Evolutionary conservation across 371 early-diverging fungal genomes (phyloP).

Genomic region (Batrachochytrium dendrobatidis): DNA sequence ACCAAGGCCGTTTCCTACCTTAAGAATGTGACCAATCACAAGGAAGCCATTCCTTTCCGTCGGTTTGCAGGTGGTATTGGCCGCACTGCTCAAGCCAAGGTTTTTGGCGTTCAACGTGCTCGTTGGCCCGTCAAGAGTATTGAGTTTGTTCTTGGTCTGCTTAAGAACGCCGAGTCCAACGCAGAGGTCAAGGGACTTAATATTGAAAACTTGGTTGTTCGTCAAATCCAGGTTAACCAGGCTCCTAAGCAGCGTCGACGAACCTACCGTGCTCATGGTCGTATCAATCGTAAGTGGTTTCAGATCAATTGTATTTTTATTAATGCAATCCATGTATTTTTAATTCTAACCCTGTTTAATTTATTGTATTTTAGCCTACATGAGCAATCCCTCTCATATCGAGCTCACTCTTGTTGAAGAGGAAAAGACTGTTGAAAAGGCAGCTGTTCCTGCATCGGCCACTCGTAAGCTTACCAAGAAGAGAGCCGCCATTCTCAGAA

Average conservation of each 20-base stretch:
- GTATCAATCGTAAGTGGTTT: constrained; percentile 68
- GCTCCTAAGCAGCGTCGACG: constrained; percentile 98
- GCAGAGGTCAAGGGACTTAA: constrained; percentile 94
- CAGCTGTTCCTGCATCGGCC: constrained; percentile 49
- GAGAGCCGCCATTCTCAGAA: constrained; percentile 14
- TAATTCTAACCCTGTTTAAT: neutral
- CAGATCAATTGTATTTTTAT: constrained; percentile 4
- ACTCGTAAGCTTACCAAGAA: constrained; percentile 35
- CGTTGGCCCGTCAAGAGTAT: constrained; percentile 99
- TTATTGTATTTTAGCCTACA: constrained; percentile 62
- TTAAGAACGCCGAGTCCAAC: constrained; percentile 97
- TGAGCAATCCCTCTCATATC: constrained; percentile 96
- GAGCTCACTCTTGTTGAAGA: constrained; percentile 88
- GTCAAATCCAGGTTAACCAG: constrained; percentile 97
- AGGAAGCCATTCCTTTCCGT: constrained; percentile 97
- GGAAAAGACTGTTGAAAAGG: constrained; percentile 64
- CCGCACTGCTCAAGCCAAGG: constrained; percentile 96
- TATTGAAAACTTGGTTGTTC: constrained; percentile 77
- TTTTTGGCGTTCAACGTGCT: constrained; percentile 87
- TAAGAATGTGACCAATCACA: constrained; percentile 91
- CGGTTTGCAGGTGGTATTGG: constrained; percentile 97
- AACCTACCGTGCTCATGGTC: constrained; percentile 99
- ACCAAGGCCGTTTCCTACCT: constrained; percentile 93
- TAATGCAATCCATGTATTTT: neutral
- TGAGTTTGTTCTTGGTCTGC: constrained; percentile 85